phyloP scores from a whole-genome alignment of 1,284 basidiomycete species.

The Erythrobasidium hasegawianum region DNA sequence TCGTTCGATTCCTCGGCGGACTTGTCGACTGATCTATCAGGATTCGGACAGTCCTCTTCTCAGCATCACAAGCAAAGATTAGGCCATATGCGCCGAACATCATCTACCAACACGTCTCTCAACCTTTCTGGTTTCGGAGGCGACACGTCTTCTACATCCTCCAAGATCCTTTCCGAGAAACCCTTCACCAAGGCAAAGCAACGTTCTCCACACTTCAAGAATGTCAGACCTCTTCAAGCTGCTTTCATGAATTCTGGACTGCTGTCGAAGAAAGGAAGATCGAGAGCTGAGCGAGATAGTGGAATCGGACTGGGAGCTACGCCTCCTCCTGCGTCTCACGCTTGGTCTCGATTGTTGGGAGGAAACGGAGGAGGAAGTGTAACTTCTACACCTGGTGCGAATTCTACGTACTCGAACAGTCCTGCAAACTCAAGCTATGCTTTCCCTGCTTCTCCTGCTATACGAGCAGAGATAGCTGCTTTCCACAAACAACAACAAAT shows the following conservation, averaged over 20 bases:
- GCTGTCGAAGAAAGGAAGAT: conserved; percentile 47
- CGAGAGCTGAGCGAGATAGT: conserved; percentile 22
- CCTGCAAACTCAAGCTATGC: conserved; percentile 1
- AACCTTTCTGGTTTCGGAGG: background rate
- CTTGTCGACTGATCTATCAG: conserved; percentile 5
- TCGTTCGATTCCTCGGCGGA: background rate
- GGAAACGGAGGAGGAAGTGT: background rate
- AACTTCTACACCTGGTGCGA: background rate
- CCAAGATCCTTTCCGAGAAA: background rate
- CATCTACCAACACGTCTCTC: conserved; percentile 19
- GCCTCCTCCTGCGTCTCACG: conserved; percentile 8
- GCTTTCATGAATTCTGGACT: conserved; percentile 52
- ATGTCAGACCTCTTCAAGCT: conserved; percentile 51
- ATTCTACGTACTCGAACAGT: background rate
- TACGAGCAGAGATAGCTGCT: background rate
- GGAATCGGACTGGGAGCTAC: conserved; percentile 24
- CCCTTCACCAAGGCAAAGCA: conserved; percentile 6
- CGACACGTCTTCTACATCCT: background rate
- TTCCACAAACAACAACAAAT: background rate
- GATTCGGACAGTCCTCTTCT: conserved; percentile 17
- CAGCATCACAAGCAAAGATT: conserved; percentile 7
- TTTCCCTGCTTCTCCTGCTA: conserved; percentile 7
- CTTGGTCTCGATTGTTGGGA: conserved; percentile 7
- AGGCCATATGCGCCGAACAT: conserved; percentile 5
- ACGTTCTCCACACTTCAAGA: conserved; percentile 50